Evolutionary conservation across 2,329 filamentous ascomycete species (phyloP).

Genomic region (Dothistroma septosporum): DNA sequence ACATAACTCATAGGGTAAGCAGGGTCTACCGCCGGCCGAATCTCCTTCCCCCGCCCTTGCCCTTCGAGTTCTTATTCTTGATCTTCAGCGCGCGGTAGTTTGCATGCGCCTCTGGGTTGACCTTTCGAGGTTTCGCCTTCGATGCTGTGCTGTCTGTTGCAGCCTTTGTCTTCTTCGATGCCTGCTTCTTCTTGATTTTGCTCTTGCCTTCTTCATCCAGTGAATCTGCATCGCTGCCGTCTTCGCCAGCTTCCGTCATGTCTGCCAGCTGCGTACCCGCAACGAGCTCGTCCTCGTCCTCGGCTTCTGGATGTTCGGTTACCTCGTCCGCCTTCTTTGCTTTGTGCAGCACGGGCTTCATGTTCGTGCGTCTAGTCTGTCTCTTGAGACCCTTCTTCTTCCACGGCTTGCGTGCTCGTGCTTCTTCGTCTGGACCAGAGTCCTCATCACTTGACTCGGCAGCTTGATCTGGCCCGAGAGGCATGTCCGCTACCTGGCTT

Average conservation of each 20-base stretch:
- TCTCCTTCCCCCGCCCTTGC: slow-evolving; percentile 39
- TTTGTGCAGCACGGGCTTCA: slow-evolving; percentile 34
- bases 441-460: slow-evolving; percentile 56
- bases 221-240: neutral
- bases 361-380: slow-evolving; percentile 66
- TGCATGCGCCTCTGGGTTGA: slow-evolving; percentile 45
- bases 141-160: slow-evolving; percentile 17
- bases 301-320: slow-evolving; percentile 11
- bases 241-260: slow-evolving; percentile 1
- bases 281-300: slow-evolving; percentile 16
- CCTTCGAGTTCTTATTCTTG: slow-evolving; percentile 46
- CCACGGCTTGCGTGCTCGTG: slow-evolving; percentile 55
- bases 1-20: neutral
- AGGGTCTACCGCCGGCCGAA: slow-evolving; percentile 28
- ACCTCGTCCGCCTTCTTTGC: slow-evolving; percentile 28
- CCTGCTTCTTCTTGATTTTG: slow-evolving; percentile 4
- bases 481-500: slow-evolving; percentile 42
- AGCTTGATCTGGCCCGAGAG: slow-evolving; percentile 43
- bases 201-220: slow-evolving; percentile 3
- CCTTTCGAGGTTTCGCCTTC: slow-evolving; percentile 42
- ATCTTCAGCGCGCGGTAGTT: slow-evolving; percentile 50
- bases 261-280: slow-evolving; percentile 21
- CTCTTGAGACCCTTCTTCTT: slow-evolving; percentile 85
- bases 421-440: slow-evolving; percentile 28
- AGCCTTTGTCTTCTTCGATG: slow-evolving; percentile 3